Evolutionary conservation across 768 basidiomycete species (phyloP).

Genomic region (Boletus vinaceobasis): DNA sequence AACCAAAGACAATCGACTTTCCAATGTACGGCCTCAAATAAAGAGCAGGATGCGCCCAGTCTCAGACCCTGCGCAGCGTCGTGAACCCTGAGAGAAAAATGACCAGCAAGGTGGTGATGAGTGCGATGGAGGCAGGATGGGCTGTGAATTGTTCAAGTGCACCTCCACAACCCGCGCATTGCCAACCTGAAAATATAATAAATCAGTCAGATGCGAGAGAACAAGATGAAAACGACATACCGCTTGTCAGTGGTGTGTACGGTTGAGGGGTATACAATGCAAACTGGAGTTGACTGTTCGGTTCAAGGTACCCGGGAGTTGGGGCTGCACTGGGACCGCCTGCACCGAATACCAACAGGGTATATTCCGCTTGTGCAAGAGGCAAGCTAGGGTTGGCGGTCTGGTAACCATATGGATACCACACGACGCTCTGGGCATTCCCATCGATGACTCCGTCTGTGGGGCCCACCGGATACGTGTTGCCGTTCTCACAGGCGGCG

Average conservation of each 20-base stretch:
- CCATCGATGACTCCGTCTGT: slow-evolving; percentile 53
- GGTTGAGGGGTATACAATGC: slow-evolving; percentile 58
- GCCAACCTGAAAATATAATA: slow-evolving; percentile 23
- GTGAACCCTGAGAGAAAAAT: slow-evolving; percentile 35
- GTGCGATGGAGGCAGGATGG: slow-evolving; percentile 32
- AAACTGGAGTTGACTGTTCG: slow-evolving; percentile 53
- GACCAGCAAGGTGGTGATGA: slow-evolving; percentile 30
- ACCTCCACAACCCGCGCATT: slow-evolving; percentile 27
- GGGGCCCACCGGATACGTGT: slow-evolving; percentile 65
- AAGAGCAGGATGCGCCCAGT: slow-evolving; percentile 14
- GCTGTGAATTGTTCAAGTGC: slow-evolving; percentile 30
- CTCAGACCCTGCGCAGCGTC: slow-evolving; percentile 30
- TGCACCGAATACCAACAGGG: slow-evolving; percentile 53
- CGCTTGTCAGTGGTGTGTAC: slow-evolving; percentile 53
- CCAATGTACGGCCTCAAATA: not conserved
- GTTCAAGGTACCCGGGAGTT: slow-evolving; percentile 49
- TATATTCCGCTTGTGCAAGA: slow-evolving; percentile 59
- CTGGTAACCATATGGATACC: slow-evolving; percentile 63
- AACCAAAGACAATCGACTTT: slow-evolving; percentile 12
- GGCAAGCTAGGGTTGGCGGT: slow-evolving; percentile 45
- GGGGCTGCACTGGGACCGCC: slow-evolving; percentile 49
- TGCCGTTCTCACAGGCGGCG: slow-evolving; percentile 64
- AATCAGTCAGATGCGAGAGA: not conserved
- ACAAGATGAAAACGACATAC: slow-evolving; percentile 15
- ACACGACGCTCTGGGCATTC: slow-evolving; percentile 46